phyloP scores from a whole-genome alignment of 352 stramenopile species.

The Pythium phragmiticola region DNA sequence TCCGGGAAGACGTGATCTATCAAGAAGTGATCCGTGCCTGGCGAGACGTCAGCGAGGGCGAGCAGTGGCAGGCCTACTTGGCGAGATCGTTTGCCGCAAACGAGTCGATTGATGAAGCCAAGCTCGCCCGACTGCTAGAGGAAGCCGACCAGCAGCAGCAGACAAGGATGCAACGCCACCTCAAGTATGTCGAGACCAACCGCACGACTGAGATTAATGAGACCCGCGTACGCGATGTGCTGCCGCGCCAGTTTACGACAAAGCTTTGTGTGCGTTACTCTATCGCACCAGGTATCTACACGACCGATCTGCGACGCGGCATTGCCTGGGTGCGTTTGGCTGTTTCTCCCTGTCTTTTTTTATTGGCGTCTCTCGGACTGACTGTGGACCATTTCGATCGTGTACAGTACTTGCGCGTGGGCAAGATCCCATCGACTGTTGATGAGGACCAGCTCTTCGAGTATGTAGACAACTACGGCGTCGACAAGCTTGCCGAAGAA shows the following conservation, averaged over 20 bases:
- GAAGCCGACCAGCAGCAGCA: constrained; percentile 38
- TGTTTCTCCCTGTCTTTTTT: neutral
- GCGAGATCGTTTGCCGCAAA: constrained; percentile 57
- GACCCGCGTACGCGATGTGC: constrained; percentile 42
- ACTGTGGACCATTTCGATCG: constrained; percentile 8
- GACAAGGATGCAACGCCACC: constrained; percentile 40
- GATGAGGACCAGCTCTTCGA: constrained; percentile 58
- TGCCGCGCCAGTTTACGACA: constrained; percentile 77
- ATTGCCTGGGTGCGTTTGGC: constrained; percentile 49
- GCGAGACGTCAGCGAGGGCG: constrained; percentile 44
- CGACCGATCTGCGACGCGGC: constrained; percentile 57
- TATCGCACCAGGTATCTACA: constrained; percentile 74
- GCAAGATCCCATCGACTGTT: constrained; percentile 51
- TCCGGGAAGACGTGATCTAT: constrained; percentile 77
- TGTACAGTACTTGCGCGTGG: constrained; percentile 53
- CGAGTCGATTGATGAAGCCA: constrained; percentile 38
- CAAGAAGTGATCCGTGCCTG: constrained; percentile 58
- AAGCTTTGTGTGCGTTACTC: constrained; percentile 73
- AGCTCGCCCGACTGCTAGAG: constrained; percentile 37
- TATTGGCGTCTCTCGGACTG: neutral
- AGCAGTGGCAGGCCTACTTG: constrained; percentile 61
- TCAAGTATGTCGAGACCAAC: constrained; percentile 54
- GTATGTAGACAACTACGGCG: constrained; percentile 54
- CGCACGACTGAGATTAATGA: constrained; percentile 36
- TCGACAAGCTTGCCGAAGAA: constrained; percentile 55